Percentiles rank a stretch among this genome's conserved stretches.
Evolutionary conservation across 2,329 filamentous ascomycete genomes (phyloP).

Genomic region (Huntiella savannae): DNA sequence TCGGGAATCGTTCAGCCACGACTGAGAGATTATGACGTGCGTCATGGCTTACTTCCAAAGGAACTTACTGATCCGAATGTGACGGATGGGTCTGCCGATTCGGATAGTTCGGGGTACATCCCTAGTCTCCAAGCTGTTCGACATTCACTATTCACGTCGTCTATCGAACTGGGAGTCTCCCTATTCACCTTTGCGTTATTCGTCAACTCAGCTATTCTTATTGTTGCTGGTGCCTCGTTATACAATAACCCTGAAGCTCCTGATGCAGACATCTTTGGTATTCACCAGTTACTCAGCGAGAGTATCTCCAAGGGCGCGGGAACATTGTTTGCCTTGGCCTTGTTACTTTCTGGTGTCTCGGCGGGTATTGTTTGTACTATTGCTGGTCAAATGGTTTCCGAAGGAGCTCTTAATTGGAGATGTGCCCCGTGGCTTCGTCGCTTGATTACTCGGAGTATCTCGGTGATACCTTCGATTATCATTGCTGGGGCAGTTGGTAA

Average conservation of each 20-base stretch:
- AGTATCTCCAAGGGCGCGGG: slow-evolving; percentile 59
- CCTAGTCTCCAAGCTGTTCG: slow-evolving; percentile 56
- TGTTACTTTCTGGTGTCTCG: slow-evolving; percentile 61
- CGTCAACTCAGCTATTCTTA: slow-evolving; percentile 66
- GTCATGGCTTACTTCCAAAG: slow-evolving; percentile 31
- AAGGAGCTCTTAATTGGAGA: slow-evolving; percentile 61
- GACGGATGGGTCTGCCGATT: slow-evolving; percentile 14
- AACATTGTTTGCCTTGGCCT: slow-evolving; percentile 64
- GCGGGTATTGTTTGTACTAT: slow-evolving; percentile 83
- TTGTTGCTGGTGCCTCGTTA: slow-evolving; percentile 61
- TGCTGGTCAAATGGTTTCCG: slow-evolving; percentile 72
- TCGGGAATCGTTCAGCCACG: slow-evolving; percentile 50
- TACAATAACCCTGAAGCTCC: slow-evolving; percentile 41
- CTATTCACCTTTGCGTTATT: slow-evolving; percentile 73
- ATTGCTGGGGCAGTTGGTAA: slow-evolving; percentile 64
- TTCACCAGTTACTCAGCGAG: slow-evolving; percentile 50
- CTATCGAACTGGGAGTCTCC: slow-evolving; percentile 48
- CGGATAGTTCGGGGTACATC: slow-evolving; percentile 40
- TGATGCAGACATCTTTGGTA: slow-evolving; percentile 63
- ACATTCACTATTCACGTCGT: slow-evolving; percentile 54
- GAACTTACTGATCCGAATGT: slow-evolving; percentile 10
- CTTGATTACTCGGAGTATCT: slow-evolving; percentile 58
- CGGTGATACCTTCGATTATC: slow-evolving; percentile 64
- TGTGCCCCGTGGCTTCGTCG: slow-evolving; percentile 61
- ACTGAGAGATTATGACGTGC: slow-evolving; percentile 41